Base-by-base conservation (phyloP, 345 rosid genomes). In the Mercurialis annua region DNA sequence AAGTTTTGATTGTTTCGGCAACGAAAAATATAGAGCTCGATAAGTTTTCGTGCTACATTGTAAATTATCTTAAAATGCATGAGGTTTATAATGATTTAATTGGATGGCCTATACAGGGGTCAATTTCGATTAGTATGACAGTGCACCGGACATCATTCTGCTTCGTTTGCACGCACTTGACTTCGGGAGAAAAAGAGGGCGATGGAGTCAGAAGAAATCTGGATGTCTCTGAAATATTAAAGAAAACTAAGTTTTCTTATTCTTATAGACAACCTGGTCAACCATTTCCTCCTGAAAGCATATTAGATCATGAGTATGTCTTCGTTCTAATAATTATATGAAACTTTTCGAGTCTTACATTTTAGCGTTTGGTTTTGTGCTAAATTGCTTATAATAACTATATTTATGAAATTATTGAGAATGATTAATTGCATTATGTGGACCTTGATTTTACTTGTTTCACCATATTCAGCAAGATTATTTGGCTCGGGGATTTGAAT, bases 401-500 rank as follows among this genome's bases (percentile, higher is more conserved):
- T 4, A 9, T 34, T 34, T 3, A 34, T 34, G 40, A 3, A 3
- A 34, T 34, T 34, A 34, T n/a, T n/a, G 40, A 34, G 40, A 3
- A 9, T 34, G 40, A 34, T 34, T 34, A 34, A 34, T 34, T 34
- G 20, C 14, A 40, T 59, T 6, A 36, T 38, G n/a, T n/a, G 20
- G 20, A 17, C 47, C 14, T 34, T 20, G 1, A 38, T 20, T 47
- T 3, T 17, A 1, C 1, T 15, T n/a, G n/a, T 24, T 1, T 57
- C 17, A 9, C 23, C 20, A 36, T 14, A n/a, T 67, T 76, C 82
- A 94, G 99, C 81, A 82, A 86, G 71, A 71, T 91, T 10, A 69
- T 94, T 60, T 94, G 99, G 99, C 91, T 94, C 5, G 99, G 99
- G n/a, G 99, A 94, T 78, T 81, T 94, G 82, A 94, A 94, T 66